Evolutionary conservation across 139 green algal genomes (phyloP).

Genomic region (Protoeuglena noctilucae): DNA sequence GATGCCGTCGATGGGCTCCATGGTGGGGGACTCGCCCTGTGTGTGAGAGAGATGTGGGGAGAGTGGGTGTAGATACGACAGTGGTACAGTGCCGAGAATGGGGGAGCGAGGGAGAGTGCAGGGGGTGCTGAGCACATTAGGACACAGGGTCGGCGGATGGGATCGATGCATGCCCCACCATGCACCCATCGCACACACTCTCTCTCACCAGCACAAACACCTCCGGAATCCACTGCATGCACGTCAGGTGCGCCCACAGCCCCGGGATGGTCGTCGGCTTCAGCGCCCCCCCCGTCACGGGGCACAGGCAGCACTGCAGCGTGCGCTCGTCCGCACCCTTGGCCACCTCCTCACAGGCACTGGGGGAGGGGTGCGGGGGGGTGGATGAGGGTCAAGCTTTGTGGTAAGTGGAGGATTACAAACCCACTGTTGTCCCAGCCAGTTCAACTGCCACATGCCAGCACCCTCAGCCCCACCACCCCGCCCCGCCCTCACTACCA

Average conservation of each 20-base stretch:
- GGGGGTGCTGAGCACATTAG: no score
- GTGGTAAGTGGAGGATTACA: no score
- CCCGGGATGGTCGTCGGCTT: constrained; percentile 58
- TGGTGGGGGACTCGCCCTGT: constrained; percentile 13
- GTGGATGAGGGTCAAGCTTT: no score
- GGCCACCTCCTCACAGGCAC: constrained; percentile 50
- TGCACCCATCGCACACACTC: not conserved
- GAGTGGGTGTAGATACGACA: no score
- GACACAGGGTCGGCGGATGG: no score
- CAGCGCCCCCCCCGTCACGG: constrained; percentile 66
- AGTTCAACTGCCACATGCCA: no score
- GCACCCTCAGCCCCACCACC: no score
- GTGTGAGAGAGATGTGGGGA: no score
- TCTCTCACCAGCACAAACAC: constrained; percentile 16
- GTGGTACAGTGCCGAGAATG: no score
- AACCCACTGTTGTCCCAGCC: no score
- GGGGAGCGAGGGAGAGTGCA: no score
- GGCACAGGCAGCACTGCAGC: constrained; percentile 84
- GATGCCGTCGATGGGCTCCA: constrained; percentile 71
- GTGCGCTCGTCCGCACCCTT: constrained; percentile 2
- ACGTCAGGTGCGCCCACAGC: constrained; percentile 67
- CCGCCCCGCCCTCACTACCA: constrained; percentile 4
- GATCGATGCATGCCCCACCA: constrained; percentile 1
- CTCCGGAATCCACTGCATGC: constrained; percentile 51
- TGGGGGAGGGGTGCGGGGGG: no score